Conservation (phyloP, 176 grass and related monocot species). For the Lolium multiflorum region DNA sequence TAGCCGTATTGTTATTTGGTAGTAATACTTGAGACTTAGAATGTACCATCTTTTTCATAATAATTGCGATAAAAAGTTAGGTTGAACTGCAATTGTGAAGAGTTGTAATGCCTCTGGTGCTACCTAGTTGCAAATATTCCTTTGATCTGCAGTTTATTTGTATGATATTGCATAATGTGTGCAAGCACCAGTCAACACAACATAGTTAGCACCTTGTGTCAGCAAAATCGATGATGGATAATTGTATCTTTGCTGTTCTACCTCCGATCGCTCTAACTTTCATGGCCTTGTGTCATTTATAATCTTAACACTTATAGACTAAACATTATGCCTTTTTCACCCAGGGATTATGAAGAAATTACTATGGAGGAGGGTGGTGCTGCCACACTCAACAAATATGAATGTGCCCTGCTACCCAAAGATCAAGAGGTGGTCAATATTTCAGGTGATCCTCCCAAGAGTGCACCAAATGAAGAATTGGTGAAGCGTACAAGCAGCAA, state of each 20-base stretch:
- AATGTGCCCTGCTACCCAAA: not conserved
- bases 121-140: too few relatives aligned
- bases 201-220: not conserved
- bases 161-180: too few relatives aligned
- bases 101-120: too few relatives aligned
- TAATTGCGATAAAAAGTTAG: too few relatives aligned
- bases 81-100: too few relatives aligned
- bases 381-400: not conserved
- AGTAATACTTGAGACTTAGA: not conserved
- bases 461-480: not conserved
- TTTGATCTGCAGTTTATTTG: not conserved
- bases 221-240: not conserved
- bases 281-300: not conserved
- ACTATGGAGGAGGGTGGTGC: not conserved
- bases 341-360: not conserved
- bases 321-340: not conserved
- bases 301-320: not conserved
- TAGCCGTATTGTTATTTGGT: not conserved
- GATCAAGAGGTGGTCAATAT: not conserved
- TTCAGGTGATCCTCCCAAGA: not conserved
- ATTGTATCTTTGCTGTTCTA: too few relatives aligned
- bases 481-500: constrained; percentile 8
- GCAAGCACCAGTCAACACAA: too few relatives aligned
- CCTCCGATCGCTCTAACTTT: not conserved
- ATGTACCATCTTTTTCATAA: not conserved